Evolutionary conservation across 331 rosid genomes (phyloP), one percentile per base, ranked within the genome.

Genomic region (Acacia pycnantha): DNA sequence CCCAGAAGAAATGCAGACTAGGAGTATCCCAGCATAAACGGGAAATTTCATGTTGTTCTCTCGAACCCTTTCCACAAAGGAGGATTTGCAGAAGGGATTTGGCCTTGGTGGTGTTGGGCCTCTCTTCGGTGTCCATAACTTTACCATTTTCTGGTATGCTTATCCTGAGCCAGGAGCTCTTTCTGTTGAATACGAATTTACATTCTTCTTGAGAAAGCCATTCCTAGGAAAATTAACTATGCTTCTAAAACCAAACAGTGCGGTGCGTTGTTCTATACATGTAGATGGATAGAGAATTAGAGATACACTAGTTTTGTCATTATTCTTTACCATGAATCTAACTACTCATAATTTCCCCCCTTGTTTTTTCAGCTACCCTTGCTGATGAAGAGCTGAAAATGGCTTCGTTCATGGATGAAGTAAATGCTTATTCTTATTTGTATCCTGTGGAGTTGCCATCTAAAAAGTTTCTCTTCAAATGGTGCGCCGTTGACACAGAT

Each of bases 371-470:
- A 93, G 99, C 75, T 66, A 47, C 91, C 37, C 85, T 85, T 86
- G 97, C 97, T 46, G 97, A 82, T 51, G 94, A 83, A 85, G 95
- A 91, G 31, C 83, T 85, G 46, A 92, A 88, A 83, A 85, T 88
- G 92, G 95, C 88, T 79, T 70, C 94, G 6, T 74, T 89, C 82
- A n/a, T 73, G 35, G 99, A 96, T 84, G 97, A 92, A 70, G 68
- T 83, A 74, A 96, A 96, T 86, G 90, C 95, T 47, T 96, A 91
- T 84, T 92, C 97, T 82, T 96, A 93, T 89, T 56, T 81, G n/a
- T 96, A 92, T 78, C 99, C 99, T 5, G 31, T 85, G 81, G 92
- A 93, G 85, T 74, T 90, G 84, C 95, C 94, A 58, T 91, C 99
- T 71, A 80, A 89, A 79, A 87, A 93, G 43, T 81, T 88, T 74